A percentile compares a stretch with the other conserved stretches of the same genome.
phyloP scores from a whole-genome alignment of 2,329 filamentous ascomycete genomes.

The Ophiostoma fasciatum region DNA sequence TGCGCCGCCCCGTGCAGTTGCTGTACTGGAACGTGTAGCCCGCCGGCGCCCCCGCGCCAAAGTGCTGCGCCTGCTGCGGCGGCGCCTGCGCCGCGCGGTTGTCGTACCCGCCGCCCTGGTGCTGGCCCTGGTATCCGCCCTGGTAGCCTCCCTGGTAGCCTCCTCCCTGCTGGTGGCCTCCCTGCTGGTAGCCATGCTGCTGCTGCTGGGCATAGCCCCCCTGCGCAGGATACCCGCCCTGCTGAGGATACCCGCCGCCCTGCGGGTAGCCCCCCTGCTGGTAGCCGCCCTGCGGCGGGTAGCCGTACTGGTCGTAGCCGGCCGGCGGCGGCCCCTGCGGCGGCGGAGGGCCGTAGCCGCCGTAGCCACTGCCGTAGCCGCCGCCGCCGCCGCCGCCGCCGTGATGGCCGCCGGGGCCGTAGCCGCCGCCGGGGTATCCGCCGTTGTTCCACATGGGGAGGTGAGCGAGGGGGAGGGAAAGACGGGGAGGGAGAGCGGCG shows the following conservation, averaged over 20 bases:
- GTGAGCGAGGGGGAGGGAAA: not conserved
- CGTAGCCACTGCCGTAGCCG: constrained; percentile 5
- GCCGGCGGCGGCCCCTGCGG: constrained; percentile 7
- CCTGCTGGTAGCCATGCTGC: constrained; percentile 5
- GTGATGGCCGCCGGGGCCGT: too few relatives aligned
- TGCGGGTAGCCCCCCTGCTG: constrained; percentile 2
- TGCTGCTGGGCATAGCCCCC: constrained; percentile 8
- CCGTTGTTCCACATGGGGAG: constrained; percentile 3
- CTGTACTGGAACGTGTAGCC: constrained; percentile 64
- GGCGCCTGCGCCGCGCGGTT: constrained; percentile 25
- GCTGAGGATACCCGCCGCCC: constrained; percentile 1
- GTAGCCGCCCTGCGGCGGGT: constrained; percentile 3
- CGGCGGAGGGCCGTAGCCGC: constrained; percentile 6
- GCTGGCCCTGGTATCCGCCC: constrained; percentile 5
- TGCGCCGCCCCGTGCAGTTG: constrained; percentile 56
- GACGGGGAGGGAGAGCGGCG: too few relatives aligned
- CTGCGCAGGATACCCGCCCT: too few relatives aligned
- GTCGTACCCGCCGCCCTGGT: constrained; percentile 7
- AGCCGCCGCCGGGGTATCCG: constrained; percentile 15
- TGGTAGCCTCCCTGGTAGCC: not conserved
- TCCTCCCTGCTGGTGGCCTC: not conserved
- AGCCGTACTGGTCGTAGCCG: constrained; percentile 11
- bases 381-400: constrained; percentile 5
- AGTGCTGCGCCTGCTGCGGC: constrained; percentile 36
- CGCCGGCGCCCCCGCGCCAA: constrained; percentile 52